Conservation (phyloP, 2,329 filamentous ascomycete genomes). For the Waltergamsia citrina region DNA sequence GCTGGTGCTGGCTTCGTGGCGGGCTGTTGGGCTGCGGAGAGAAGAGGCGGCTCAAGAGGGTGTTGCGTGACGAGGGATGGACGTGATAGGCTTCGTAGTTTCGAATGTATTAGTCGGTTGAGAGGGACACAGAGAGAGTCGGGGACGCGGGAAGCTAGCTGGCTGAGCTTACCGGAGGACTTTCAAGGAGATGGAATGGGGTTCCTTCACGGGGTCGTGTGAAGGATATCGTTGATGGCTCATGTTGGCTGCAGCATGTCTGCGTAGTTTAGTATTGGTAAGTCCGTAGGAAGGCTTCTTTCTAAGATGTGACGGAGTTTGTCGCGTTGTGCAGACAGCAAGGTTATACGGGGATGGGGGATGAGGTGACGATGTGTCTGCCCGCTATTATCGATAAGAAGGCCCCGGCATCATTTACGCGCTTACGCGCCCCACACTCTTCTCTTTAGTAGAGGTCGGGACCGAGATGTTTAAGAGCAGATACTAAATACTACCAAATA, state of each 20-base stretch:
- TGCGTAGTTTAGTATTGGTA: background rate
- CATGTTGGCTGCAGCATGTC: slow-evolving; percentile 24
- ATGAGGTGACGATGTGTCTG: background rate
- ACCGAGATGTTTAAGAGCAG: too few species aligned
- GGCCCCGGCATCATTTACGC: background rate
- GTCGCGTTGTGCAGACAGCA: background rate
- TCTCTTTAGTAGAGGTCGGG: too few species aligned
- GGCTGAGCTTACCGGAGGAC: slow-evolving; percentile 49
- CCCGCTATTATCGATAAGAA: slow-evolving; percentile 1
- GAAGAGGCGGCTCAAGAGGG: slow-evolving; percentile 40
- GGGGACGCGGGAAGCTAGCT: slow-evolving; percentile 1
- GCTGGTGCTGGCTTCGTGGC: slow-evolving; percentile 45
- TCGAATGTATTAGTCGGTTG: slow-evolving; percentile 5
- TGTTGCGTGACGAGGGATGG: slow-evolving; percentile 68
- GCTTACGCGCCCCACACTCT: too few species aligned
- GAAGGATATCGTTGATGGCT: slow-evolving; percentile 50
- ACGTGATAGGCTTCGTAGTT: slow-evolving; percentile 64
- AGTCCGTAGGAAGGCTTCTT: too few species aligned
- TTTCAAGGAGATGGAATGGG: slow-evolving; percentile 71
- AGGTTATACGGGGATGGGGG: background rate
- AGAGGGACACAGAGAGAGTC: too few species aligned
- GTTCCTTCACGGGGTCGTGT: slow-evolving; percentile 57
- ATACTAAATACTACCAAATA: too few species aligned
- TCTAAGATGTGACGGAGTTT: background rate
- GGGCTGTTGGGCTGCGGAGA: slow-evolving; percentile 28